Conservation (phyloP, 345 rosid genomes). For the Cardamine resedifolia region DNA sequence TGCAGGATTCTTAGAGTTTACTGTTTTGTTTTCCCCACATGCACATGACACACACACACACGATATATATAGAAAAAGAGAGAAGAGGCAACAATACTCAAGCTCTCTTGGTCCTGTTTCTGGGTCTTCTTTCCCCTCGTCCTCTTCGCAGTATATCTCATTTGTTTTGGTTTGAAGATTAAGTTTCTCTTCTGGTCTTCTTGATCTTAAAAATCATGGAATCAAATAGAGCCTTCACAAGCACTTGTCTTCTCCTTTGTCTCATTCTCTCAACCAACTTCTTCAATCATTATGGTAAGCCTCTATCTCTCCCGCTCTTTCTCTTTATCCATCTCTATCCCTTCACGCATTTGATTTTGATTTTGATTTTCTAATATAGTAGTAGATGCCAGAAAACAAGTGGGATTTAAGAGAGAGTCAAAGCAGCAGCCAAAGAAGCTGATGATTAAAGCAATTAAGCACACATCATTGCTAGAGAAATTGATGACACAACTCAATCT, state of each 20-base stretch:
- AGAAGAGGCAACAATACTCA: conserved; percentile 2
- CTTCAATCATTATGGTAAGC: conserved; percentile 51
- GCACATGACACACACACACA: neutral
- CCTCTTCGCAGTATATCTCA: conserved; percentile 6
- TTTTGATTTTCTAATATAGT: neutral
- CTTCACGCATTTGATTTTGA: neutral
- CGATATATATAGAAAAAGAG: neutral
- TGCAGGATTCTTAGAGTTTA: conserved; percentile 27
- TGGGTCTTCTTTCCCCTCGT: neutral
- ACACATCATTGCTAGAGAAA: conserved; percentile 38
- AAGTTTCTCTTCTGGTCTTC: conserved; percentile 1
- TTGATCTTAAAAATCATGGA: conserved; percentile 39
- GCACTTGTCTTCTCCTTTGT: conserved; percentile 42
- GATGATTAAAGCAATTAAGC: conserved; percentile 38
- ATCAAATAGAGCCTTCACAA: conserved; percentile 23
- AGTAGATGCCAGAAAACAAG: conserved; percentile 31
- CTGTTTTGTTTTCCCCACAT: conserved; percentile 23
- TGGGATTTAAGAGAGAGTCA: conserved; percentile 10
- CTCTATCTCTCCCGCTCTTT: neutral
- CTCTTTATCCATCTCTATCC: neutral
- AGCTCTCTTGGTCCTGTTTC: conserved; percentile 18
- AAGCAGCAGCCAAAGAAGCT: conserved; percentile 21
- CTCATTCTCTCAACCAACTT: conserved; percentile 40
- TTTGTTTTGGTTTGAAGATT: conserved; percentile 14
- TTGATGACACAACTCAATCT: conserved; percentile 47